Evolutionary conservation across 140 eudicot genomes (phyloP), one percentile per base, ranked within the genome.

Genomic region (Ambrosia hybrid): DNA sequence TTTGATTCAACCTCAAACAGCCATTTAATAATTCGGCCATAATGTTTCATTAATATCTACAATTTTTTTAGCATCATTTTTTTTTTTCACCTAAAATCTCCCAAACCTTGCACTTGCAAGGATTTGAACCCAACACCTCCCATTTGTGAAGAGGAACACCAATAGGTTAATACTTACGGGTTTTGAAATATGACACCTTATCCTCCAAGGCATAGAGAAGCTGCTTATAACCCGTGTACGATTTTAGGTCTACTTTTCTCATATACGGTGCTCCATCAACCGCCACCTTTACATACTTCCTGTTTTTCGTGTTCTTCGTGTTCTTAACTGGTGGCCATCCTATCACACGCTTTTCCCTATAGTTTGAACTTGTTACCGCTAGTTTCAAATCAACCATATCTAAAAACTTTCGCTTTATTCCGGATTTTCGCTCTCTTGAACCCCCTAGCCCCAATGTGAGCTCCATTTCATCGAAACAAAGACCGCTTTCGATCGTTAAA

Each of bases 261-360:
- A 87, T 9, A 70, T 76, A 87, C 0, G 92, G 89, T 14, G 87
- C 85, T 70, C 92, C 92, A 55, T 87, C 92, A n/a, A 84, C 85
- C 1, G 77, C 86, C 70, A 87, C 92, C 76, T 87, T 87, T 76
- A 87, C 89, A 38, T 63, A 87, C 51, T 86, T 86, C 66, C 81
- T 64, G 8, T 51, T 37, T 15, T 71, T 49, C 48, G 48, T 43
- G 34, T 74, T 72, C 75, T 72, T 68, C 26, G 83, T 78, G 78
- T 80, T 82, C 83, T 86, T 64, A 60, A 89, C 70, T 68, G 96
- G 96, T 41, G 96, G 96, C 96, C 96, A 89, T 70, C 96, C 96
- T 7, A 89, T 83, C 61, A 82, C 89, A 73, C 72, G 88, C 66
- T 2, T 8, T 43, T 82, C 85, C 81, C 96, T 86, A 71, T 75